These are phyloP conservation scores for Talaromyces sp. DNA, from an alignment of 2,329 filamentous ascomycete species.

Conservation along the genomic window DNA sequence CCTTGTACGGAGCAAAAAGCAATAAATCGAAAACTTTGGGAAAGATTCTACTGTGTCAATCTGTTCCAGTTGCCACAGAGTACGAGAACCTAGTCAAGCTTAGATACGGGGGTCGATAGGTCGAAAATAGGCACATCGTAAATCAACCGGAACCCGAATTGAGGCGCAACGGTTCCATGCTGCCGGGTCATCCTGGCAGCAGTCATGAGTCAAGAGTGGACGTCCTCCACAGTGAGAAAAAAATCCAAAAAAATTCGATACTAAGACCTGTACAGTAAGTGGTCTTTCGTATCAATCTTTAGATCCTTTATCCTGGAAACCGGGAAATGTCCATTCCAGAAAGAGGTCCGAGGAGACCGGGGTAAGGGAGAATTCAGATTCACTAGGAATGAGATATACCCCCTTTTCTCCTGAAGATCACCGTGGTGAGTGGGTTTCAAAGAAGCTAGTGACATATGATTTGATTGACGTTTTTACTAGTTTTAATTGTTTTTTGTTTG, in stretches of 20 bases:
- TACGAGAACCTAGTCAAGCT: neutral
- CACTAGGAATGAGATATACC: constrained; percentile 17
- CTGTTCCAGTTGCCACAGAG: too few relatives aligned
- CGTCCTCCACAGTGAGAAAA: neutral
- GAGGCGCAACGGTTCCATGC: constrained; percentile 28
- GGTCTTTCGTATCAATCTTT: neutral
- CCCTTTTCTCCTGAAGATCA: constrained; percentile 34
- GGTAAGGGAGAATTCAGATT: neutral
- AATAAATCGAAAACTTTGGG: neutral
- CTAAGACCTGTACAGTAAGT: neutral
- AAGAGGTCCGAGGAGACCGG: neutral
- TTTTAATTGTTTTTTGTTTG: neutral
- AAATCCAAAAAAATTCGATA: neutral
- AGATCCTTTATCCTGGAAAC: neutral
- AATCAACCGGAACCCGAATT: neutral
- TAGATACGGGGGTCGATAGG: neutral
- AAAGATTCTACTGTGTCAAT: too few relatives aligned
- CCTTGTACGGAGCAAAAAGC: neutral
- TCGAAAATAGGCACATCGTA: neutral
- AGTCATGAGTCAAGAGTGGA: neutral
- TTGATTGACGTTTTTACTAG: neutral
- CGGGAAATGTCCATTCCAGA: neutral
- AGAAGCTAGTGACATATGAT: neutral
- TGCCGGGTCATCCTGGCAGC: constrained; percentile 12
- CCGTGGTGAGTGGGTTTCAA: neutral